Percentiles rank a stretch among this genome's conserved stretches.
Conservation (phyloP, 176 grass and related monocot genomes). For the Bonia amplexicaulis region DNA sequence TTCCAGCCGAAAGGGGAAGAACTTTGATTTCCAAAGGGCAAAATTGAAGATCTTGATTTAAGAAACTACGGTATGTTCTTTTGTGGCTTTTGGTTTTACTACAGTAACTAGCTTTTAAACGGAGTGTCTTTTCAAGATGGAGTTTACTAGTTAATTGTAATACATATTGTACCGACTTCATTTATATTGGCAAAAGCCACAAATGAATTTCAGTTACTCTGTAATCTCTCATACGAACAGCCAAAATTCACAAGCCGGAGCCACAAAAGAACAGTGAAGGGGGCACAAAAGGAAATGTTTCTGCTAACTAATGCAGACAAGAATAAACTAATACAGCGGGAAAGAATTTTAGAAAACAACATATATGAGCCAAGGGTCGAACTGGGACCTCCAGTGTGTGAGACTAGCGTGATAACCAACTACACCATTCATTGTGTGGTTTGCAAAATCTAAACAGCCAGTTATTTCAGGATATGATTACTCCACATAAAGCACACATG, state of each 20-base stretch:
- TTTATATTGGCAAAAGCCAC: no score
- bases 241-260: no score
- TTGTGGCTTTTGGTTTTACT: no score
- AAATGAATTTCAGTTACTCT: no score
- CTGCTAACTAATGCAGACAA: not conserved
- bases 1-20: not conserved
- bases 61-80: no score
- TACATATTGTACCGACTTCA: no score
- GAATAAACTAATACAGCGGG: not conserved
- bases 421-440: slow-evolving; percentile 48
- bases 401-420: slow-evolving; percentile 95
- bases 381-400: slow-evolving; percentile 87
- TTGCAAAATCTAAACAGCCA: no score
- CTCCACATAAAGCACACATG: not conserved
- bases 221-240: no score
- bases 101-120: no score
- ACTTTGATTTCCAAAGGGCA: not conserved
- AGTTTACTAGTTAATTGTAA: no score
- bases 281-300: not conserved
- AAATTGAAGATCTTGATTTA: not conserved
- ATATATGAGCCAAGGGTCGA: slow-evolving; percentile 59
- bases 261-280: no score
- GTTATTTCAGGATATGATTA: not conserved
- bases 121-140: no score
- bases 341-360: not conserved